Evolutionary conservation across 768 basidiomycete genomes (phyloP).

Genomic region (Trametes cingulata): DNA sequence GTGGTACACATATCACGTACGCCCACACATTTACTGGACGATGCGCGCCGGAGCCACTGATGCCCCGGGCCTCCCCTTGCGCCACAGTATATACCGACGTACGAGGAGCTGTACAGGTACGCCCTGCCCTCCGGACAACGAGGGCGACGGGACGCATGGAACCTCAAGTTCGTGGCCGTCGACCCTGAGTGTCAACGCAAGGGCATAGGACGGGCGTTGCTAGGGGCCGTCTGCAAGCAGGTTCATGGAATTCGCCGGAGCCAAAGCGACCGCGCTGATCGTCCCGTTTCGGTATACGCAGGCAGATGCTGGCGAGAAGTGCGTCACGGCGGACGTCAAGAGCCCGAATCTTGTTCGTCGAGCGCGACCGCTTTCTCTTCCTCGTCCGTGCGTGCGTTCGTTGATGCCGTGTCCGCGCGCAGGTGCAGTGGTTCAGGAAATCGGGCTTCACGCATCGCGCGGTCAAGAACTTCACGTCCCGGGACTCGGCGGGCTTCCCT

Average conservation of each 20-base stretch:
- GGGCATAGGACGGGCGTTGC: conserved; percentile 21
- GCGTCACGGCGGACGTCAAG: conserved; percentile 18
- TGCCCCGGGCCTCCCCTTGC: background rate
- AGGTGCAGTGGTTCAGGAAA: conserved; percentile 24
- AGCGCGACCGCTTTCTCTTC: background rate
- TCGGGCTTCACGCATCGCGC: conserved; percentile 20
- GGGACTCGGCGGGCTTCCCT: conserved; percentile 23
- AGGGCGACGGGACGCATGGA: conserved; percentile 18
- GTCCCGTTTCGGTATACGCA: background rate
- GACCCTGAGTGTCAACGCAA: conserved; percentile 16
- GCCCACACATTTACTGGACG: background rate
- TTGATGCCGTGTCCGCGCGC: background rate
- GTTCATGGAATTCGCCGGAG: background rate
- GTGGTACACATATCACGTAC: conserved; percentile 22
- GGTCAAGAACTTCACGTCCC: conserved; percentile 23
- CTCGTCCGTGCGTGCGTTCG: background rate
- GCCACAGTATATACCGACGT: conserved; percentile 19
- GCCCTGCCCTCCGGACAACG: conserved; percentile 13
- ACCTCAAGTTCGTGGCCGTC: conserved; percentile 22
- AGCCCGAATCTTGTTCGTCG: conserved; percentile 15
- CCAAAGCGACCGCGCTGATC: background rate
- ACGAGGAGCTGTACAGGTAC: conserved; percentile 21
- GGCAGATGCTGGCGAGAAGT: conserved; percentile 10
- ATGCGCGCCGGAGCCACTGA: background rate
- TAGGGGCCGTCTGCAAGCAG: conserved; percentile 15